Conservation (phyloP, 1,284 basidiomycete genomes). For the Ustilago sp. region DNA sequence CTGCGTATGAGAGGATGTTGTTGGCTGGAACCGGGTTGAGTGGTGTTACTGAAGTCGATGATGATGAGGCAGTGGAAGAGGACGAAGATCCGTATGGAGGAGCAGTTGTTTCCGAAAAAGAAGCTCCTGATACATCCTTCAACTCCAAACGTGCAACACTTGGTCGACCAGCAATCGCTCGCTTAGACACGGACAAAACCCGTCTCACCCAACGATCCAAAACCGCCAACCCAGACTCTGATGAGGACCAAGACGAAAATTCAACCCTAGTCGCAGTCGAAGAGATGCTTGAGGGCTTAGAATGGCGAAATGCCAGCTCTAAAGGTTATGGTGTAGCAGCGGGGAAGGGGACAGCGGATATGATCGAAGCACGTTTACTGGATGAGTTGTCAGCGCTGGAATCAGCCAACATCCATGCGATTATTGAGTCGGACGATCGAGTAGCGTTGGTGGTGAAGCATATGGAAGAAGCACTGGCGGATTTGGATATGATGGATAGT, state of each 20-base stretch:
- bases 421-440: slow-evolving; percentile 88
- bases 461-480: slow-evolving; percentile 85
- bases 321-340: slow-evolving; percentile 23
- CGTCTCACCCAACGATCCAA: slow-evolving; percentile 8
- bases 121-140: slow-evolving; percentile 19
- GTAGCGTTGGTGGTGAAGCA: slow-evolving; percentile 86
- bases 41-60: slow-evolving; percentile 56
- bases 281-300: slow-evolving; percentile 98
- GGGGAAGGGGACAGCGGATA: slow-evolving; percentile 64
- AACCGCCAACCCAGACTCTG: slow-evolving; percentile 1
- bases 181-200: slow-evolving; percentile 29
- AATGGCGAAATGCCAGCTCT: slow-evolving; percentile 75
- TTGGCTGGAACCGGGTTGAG: slow-evolving; percentile 58
- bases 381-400: slow-evolving; percentile 67
- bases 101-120: slow-evolving; percentile 40
- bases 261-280: slow-evolving; percentile 74
- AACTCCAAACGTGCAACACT: slow-evolving; percentile 42
- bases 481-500: slow-evolving; percentile 81
- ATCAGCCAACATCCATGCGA: slow-evolving; percentile 91
- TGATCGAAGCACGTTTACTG: slow-evolving; percentile 66
- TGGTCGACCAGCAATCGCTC: slow-evolving; percentile 35
- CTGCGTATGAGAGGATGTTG: slow-evolving; percentile 64
- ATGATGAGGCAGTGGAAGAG: slow-evolving; percentile 49
- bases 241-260: slow-evolving; percentile 61
- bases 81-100: slow-evolving; percentile 56